phyloP scores from a whole-genome alignment of 1,284 basidiomycete genomes.

The Golubevia pallescens region DNA sequence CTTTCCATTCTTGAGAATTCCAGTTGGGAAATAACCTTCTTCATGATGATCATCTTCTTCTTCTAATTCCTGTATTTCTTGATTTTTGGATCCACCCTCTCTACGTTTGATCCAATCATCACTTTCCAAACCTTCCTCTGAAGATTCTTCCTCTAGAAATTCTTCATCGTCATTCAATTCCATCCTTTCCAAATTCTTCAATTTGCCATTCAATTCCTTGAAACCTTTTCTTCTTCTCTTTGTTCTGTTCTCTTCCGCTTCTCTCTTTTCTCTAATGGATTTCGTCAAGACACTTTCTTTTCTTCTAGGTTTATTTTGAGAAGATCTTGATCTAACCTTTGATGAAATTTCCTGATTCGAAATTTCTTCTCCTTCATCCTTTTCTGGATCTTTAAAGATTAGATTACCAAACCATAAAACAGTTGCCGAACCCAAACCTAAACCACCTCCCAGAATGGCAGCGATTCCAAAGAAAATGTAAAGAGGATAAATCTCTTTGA shows the following conservation, averaged over 20 bases:
- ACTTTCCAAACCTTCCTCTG: neutral
- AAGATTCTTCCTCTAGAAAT: neutral
- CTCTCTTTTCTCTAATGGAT: neutral
- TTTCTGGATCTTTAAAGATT: conserved; percentile 28
- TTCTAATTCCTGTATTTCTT: neutral
- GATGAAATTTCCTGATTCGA: too few relatives aligned
- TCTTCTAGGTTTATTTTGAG: too few relatives aligned
- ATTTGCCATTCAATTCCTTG: neutral
- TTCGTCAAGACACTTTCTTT: too few relatives aligned
- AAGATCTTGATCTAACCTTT: too few relatives aligned
- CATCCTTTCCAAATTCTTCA: neutral
- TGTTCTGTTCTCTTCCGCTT: neutral
- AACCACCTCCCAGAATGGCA: conserved; percentile 14
- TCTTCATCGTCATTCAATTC: neutral
- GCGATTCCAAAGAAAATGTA: conserved; percentile 36
- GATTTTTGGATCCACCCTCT: neutral
- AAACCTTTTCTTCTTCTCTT: neutral
- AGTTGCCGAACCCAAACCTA: conserved; percentile 15
- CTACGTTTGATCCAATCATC: neutral
- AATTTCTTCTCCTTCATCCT: too few relatives aligned
- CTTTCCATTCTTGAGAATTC: neutral
- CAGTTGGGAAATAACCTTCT: neutral
- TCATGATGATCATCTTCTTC: neutral
- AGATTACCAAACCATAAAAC: conserved; percentile 21
- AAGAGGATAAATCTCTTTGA: conserved; percentile 26